Evolutionary conservation across 306 rosid genomes (phyloP).

Genomic region (Canavalia ensiformis): DNA sequence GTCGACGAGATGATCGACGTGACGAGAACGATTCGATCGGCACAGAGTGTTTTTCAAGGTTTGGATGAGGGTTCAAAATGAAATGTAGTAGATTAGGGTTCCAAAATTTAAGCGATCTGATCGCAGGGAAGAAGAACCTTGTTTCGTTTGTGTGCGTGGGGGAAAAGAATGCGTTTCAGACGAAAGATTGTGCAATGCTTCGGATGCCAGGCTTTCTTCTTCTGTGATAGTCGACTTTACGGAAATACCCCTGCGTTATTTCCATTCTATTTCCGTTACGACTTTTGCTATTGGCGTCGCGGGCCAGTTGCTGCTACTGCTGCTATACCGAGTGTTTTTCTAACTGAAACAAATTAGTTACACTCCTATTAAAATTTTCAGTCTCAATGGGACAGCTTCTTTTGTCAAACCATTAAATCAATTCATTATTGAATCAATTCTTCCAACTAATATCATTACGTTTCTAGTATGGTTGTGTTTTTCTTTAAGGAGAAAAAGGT

Average conservation of each 20-base stretch:
- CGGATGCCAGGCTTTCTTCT: conserved; percentile 46
- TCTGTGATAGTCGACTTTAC: conserved; percentile 5
- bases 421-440: background rate
- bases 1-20: conserved; percentile 64
- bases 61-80: conserved; percentile 14
- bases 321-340: background rate
- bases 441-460: background rate
- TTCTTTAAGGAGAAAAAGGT: background rate
- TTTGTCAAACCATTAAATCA: background rate
- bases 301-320: background rate
- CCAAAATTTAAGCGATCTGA: conserved; percentile 76
- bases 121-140: conserved; percentile 50
- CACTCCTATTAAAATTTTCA: background rate
- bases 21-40: conserved; percentile 20
- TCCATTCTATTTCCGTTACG: conserved; percentile 25
- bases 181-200: conserved; percentile 38
- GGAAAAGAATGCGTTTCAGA: conserved; percentile 48
- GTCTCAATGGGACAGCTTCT: background rate
- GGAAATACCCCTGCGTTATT: conserved; percentile 26
- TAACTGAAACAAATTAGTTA: background rate
- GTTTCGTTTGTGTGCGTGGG: conserved; percentile 34
- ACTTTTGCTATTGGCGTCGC: conserved; percentile 21
- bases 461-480: background rate
- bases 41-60: conserved; percentile 16
- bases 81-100: conserved; percentile 54